Base-by-base conservation (phyloP, 352 stramenopile genomes). In the Globisporangium rhizosaccharum region DNA sequence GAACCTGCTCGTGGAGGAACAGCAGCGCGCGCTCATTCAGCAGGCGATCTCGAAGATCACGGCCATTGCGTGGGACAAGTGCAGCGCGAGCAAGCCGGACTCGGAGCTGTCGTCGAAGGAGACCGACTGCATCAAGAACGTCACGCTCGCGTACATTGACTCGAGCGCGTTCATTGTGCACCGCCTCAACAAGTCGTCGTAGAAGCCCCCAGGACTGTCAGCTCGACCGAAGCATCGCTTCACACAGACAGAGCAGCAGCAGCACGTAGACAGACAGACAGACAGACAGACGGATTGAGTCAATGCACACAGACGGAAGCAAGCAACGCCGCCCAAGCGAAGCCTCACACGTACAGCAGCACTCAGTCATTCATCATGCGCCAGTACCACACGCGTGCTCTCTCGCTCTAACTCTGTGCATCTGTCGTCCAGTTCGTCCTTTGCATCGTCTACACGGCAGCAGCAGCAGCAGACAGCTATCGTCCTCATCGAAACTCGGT, bases 1-100 rank as follows among this genome's bases (percentile, higher is more conserved):
- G 75, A 70, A 87, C 67, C 69, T 93, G 52, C 75, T 95, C 51
- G 71, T 92, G 70, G 83, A 93, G 65, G 87, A 96, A 70, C 87
- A 96, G 72, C 82, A 93, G 70, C 85, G 85, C 59, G 85, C 82
- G 52, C 55, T 94, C 39, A 90, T 96, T 59, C 87, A 94, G 65
- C 81, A 93, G 65, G 85, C 86, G 51, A 82, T 96, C 56, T 85
- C 82, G 58, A 96, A 95, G 80, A 92, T 96, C 67, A 92, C 87
- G 54, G 81, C 85, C 20, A 79, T 95, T 54, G 88, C 85, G 36
- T 96, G 85, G 85, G 86, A 95, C 68, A 96, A 92, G 66, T 96
- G 87, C 68, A 92, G 82, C 66, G 82, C 79, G 53, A 80, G 65
- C 71, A 93, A 91, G 65, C 84, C 85, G 37, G 86, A 94, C 67